phyloP scores from a whole-genome alignment of 257 asterid species.

The Ehretia macrophylla region DNA sequence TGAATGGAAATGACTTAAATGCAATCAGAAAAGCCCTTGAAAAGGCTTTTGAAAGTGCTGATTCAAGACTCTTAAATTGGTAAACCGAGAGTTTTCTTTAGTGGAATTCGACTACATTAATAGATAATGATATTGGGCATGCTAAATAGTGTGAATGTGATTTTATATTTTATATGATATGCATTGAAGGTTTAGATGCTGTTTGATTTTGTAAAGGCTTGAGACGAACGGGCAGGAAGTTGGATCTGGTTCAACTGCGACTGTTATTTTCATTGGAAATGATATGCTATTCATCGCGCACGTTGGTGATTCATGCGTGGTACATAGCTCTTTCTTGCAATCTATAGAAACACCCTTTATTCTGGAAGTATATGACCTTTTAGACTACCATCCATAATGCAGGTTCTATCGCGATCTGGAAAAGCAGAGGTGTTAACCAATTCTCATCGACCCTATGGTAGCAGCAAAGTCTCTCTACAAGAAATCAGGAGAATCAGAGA shows the following conservation, averaged over 20 bases:
- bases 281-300: conserved; percentile 62
- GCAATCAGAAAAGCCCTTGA: conserved; percentile 55
- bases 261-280: conserved; percentile 58
- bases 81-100: conserved; percentile 17
- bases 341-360: neutral
- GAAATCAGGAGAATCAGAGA: conserved; percentile 79
- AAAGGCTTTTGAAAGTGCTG: conserved; percentile 71
- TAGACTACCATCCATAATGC: conserved; percentile 14
- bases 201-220: conserved; percentile 85
- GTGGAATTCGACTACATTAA: neutral
- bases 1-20: conserved; percentile 52
- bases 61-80: conserved; percentile 68
- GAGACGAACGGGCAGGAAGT: conserved; percentile 61
- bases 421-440: conserved; percentile 62
- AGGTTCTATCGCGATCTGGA: conserved; percentile 79
- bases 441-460: conserved; percentile 94
- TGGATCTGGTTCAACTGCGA: conserved; percentile 94
- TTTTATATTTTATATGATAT: conserved; percentile 36
- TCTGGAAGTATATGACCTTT: neutral
- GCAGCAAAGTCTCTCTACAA: conserved; percentile 47
- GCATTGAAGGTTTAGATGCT: conserved; percentile 55
- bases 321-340: conserved; percentile 17
- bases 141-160: conserved; percentile 27
- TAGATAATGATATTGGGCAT: conserved; percentile 7
- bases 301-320: conserved; percentile 93